Conservation (phyloP, 208 protist species). For the Spongospora subterranea region DNA sequence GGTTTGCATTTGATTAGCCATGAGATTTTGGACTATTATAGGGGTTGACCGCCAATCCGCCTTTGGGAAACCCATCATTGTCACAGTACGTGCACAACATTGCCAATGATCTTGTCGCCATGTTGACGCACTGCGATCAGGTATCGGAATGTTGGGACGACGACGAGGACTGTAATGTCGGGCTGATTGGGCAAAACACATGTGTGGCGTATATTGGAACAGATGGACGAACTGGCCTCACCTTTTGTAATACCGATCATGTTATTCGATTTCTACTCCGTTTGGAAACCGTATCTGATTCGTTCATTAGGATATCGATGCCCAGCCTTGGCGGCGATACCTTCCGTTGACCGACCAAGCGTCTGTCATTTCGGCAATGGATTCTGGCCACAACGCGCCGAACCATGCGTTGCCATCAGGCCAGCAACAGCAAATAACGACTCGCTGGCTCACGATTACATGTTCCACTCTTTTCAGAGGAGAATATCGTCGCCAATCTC, state of each 20-base stretch:
- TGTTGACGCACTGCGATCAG: background rate
- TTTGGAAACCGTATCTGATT: no score
- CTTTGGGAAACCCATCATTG: background rate
- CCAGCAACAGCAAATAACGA: background rate
- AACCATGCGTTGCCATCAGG: background rate
- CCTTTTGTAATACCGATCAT: no score
- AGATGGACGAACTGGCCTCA: no score
- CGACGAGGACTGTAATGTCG: no score
- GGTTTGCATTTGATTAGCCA: no score
- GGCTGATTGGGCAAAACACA: no score
- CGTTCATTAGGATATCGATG: background rate
- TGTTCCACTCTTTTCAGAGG: background rate
- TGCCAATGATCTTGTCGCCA: background rate
- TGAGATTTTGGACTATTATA: no score
- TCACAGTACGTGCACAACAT: background rate
- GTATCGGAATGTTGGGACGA: background rate
- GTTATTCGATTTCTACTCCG: no score
- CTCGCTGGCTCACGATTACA: background rate
- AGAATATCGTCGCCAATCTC: background rate
- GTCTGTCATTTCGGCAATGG: no score
- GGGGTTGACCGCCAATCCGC: no score
- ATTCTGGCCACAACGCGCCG: background rate
- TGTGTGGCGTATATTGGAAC: no score
- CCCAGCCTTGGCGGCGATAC: background rate
- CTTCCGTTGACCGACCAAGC: background rate